Conservation (phyloP, 2,329 filamentous ascomycete species). For the Epichloe sibirici region DNA sequence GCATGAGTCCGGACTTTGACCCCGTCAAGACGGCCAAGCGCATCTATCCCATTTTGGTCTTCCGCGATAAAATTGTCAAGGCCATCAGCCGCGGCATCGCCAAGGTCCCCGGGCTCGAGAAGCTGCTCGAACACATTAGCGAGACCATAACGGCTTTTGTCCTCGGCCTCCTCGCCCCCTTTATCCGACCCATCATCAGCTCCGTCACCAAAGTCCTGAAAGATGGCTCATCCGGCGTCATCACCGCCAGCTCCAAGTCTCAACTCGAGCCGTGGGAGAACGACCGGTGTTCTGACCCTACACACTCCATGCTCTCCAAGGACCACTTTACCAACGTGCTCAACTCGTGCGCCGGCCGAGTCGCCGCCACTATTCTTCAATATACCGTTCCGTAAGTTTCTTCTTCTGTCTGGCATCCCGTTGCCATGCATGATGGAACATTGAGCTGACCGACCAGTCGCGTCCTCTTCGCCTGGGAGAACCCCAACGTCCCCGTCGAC, state of each 20-base stretch:
- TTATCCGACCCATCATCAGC: constrained; percentile 82
- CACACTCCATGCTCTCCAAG: constrained; percentile 73
- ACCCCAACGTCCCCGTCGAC: constrained; percentile 68
- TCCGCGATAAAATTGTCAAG: constrained; percentile 87
- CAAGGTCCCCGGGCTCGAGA: constrained; percentile 83
- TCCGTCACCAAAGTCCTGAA: constrained; percentile 77
- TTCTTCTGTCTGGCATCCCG: no score
- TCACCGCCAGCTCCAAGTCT: constrained; percentile 55
- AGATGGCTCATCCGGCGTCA: constrained; percentile 64
- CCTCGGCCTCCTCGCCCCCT: constrained; percentile 80
- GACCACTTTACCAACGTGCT: constrained; percentile 74
- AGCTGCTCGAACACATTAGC: constrained; percentile 83
- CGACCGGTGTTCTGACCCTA: constrained; percentile 62
- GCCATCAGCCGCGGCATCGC: constrained; percentile 74
- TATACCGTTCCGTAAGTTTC: constrained; percentile 64
- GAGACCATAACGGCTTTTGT: constrained; percentile 90
- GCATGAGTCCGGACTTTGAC: constrained; percentile 66
- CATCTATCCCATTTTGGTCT: constrained; percentile 90
- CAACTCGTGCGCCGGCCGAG: constrained; percentile 63
- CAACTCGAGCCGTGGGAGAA: constrained; percentile 76
- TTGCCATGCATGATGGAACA: not conserved
- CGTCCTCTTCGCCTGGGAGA: constrained; percentile 86
- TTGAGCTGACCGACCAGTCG: constrained; percentile 27
- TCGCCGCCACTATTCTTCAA: constrained; percentile 66
- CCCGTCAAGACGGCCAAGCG: constrained; percentile 62